A percentile compares a stretch with the other conserved stretches of the same genome.
Evolutionary conservation across 2,329 filamentous ascomycete species (phyloP).

Genomic region (Botryosphaeria dothidea): DNA sequence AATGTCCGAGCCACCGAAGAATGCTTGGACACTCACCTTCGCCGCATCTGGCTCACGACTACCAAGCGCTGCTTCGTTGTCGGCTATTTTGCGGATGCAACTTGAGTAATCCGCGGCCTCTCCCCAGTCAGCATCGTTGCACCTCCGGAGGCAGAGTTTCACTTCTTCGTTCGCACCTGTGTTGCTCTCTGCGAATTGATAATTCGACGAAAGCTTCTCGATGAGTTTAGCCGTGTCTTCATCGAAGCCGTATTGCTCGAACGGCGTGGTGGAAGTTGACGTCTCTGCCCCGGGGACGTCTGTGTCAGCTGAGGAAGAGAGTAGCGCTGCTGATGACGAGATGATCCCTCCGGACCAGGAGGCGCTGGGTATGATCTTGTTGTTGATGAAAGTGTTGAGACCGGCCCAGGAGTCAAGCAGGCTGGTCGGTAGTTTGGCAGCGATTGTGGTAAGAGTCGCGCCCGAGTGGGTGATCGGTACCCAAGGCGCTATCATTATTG

Average conservation of each 20-base stretch:
- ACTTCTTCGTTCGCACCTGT: conserved; percentile 42
- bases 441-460: conserved; percentile 26
- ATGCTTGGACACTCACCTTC: conserved; percentile 32
- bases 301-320: conserved; percentile 17
- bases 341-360: conserved; percentile 32
- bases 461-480: conserved; percentile 42
- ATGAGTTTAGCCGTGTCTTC: conserved; percentile 26
- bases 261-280: conserved; percentile 21
- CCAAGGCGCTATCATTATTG: conserved; percentile 39
- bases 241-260: conserved; percentile 28
- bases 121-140: conserved; percentile 33
- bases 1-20: conserved; percentile 42
- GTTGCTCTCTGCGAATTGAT: conserved; percentile 32
- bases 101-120: conserved; percentile 37
- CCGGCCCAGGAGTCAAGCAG: conserved; percentile 34
- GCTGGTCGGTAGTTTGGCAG: conserved; percentile 22
- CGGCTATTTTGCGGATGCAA: conserved; percentile 25
- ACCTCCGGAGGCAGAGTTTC: conserved; percentile 39
- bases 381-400: conserved; percentile 34
- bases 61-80: conserved; percentile 2
- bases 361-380: conserved; percentile 30
- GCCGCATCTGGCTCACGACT: neutral
- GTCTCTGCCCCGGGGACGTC: conserved; percentile 9
- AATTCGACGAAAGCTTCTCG: conserved; percentile 26
- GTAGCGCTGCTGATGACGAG: conserved; percentile 23